phyloP scores from a whole-genome alignment of 2,329 filamentous ascomycete species.

The Pseudogymnoascus verrucosus region DNA sequence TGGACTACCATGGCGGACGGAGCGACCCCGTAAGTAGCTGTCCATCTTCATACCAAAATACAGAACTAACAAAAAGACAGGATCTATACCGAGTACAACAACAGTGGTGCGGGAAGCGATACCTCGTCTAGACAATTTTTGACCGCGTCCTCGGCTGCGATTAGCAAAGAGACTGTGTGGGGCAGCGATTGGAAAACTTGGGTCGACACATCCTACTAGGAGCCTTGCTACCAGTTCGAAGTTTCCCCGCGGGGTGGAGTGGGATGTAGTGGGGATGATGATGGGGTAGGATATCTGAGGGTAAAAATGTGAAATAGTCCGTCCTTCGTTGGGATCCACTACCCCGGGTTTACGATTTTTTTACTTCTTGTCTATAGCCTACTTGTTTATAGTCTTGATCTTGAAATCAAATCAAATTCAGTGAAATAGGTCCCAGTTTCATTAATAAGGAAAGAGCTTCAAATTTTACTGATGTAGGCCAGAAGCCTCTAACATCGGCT shows the following conservation, averaged over 20 bases:
- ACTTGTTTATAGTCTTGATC: background rate
- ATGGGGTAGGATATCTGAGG: background rate
- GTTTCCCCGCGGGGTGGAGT: background rate
- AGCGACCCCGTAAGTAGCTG: conserved; percentile 15
- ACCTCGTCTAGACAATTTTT: conserved; percentile 7
- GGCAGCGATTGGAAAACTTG: conserved; percentile 8
- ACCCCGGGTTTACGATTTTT: background rate
- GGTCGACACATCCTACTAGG: conserved; percentile 13
- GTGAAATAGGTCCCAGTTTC: background rate
- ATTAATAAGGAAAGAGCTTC: background rate
- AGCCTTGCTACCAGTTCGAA: background rate
- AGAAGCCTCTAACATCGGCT: background rate
- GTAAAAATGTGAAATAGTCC: background rate
- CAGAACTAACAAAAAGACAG: background rate
- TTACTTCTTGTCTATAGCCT: background rate
- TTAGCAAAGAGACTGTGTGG: conserved; percentile 10
- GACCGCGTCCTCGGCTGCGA: conserved; percentile 11
- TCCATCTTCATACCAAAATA: no score
- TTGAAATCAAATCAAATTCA: background rate
- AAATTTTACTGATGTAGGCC: background rate
- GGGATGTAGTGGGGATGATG: background rate
- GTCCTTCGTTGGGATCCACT: background rate
- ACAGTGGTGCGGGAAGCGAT: conserved; percentile 11
- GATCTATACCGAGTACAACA: conserved; percentile 13
- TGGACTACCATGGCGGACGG: conserved; percentile 30